These are phyloP conservation scores for Puccinia coronata DNA, from an alignment of 1,284 basidiomycete species.

Conservation along the genomic window DNA sequence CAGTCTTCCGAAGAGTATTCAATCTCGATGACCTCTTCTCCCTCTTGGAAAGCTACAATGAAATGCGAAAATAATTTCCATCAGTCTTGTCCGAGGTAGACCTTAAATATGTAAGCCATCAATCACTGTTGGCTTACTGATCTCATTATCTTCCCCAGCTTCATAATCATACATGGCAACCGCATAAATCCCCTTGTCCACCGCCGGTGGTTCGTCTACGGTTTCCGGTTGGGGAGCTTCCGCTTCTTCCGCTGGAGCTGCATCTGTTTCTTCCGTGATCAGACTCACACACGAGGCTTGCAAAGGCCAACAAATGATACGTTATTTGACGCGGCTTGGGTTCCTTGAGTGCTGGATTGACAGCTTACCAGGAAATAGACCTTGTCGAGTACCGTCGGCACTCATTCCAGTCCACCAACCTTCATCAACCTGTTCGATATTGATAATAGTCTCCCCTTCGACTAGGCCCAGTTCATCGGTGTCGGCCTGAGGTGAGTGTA, in stretches of 20 bases:
- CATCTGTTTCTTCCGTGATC: conserved; percentile 28
- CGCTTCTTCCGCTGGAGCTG: not conserved
- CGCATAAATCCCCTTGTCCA: conserved; percentile 50
- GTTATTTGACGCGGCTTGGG: not conserved
- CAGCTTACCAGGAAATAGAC: conserved; percentile 72
- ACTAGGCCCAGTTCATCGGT: conserved; percentile 78
- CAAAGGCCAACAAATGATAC: not conserved
- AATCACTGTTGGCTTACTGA: conserved; percentile 58
- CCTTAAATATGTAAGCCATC: conserved; percentile 53
- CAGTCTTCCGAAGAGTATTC: conserved; percentile 60
- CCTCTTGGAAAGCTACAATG: conserved; percentile 54
- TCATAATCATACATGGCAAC: conserved; percentile 59
- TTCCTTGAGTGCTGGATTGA: not conserved
- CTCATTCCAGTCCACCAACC: conserved; percentile 76
- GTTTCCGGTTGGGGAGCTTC: conserved; percentile 62
- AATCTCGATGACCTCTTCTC: conserved; percentile 56
- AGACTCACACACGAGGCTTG: conserved; percentile 9
- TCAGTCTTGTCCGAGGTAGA: conserved; percentile 62
- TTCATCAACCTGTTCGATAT: conserved; percentile 71
- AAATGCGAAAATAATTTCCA: conserved; percentile 51
- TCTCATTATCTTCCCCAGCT: conserved; percentile 54
- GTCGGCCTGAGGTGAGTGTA: conserved; percentile 60
- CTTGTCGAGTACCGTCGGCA: conserved; percentile 65
- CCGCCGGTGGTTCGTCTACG: conserved; percentile 73
- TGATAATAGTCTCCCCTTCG: conserved; percentile 78